These are phyloP conservation scores for Physaria fendleri DNA, from an alignment of 345 rosid species.

Conservation along the genomic window DNA sequence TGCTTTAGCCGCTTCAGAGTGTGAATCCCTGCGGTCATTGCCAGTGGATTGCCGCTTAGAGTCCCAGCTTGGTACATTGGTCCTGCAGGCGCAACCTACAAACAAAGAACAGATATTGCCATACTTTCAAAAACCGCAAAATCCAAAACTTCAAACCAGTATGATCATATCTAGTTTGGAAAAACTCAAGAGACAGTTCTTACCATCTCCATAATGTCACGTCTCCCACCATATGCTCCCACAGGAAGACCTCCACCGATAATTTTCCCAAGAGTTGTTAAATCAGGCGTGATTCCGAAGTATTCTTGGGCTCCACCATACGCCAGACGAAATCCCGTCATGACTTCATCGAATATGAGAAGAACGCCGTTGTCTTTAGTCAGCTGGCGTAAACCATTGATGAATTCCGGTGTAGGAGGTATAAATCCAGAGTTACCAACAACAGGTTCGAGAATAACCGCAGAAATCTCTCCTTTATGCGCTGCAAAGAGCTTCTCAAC, in stretches of 20 bases:
- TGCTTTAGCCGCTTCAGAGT: constrained; percentile 52
- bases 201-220: constrained; percentile 93
- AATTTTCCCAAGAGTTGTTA: constrained; percentile 84
- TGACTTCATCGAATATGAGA: constrained; percentile 87
- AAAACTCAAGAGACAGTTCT: background rate
- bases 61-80: constrained; percentile 91
- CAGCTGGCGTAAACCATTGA: constrained; percentile 45
- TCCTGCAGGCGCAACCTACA: constrained; percentile 65
- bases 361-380: constrained; percentile 62
- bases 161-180: too few relatives aligned
- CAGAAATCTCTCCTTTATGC: constrained; percentile 72
- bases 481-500: constrained; percentile 49
- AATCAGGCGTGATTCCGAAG: constrained; percentile 72
- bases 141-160: too few relatives aligned
- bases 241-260: constrained; percentile 92
- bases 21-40: constrained; percentile 79
- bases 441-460: constrained; percentile 80
- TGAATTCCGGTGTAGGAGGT: constrained; percentile 65
- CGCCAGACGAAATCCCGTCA: constrained; percentile 86
- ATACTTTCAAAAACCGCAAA: too few relatives aligned
- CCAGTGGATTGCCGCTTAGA: constrained; percentile 78
- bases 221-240: constrained; percentile 93
- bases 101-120: too few relatives aligned
- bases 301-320: constrained; percentile 96
- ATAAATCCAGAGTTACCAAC: constrained; percentile 91